Evolutionary conservation across 225 moss, liverwort and hornwort species (phyloP).

Genomic region (Pleurozium schreberi): DNA sequence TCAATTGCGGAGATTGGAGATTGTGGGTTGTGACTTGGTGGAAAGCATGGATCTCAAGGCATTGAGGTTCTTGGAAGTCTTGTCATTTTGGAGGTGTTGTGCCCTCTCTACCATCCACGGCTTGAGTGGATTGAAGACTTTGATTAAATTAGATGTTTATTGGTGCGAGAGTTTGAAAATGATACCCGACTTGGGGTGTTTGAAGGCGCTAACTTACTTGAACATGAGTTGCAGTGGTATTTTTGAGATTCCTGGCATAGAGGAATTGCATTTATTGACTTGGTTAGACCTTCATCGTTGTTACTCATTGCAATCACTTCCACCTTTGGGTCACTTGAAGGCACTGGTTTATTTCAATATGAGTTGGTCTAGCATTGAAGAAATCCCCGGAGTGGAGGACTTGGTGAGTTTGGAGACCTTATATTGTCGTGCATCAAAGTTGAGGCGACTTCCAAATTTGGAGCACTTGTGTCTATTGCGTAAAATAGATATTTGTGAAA

Average conservation of each 20-base stretch:
- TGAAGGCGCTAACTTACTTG: background rate
- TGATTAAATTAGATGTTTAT: accelerated
- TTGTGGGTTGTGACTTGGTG: accelerated
- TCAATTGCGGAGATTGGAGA: background rate
- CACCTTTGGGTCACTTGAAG: too few species aligned
- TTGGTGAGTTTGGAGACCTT: background rate
- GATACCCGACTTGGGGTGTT: background rate
- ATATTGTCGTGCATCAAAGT: accelerated
- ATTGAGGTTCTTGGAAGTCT: background rate
- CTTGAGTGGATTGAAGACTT: background rate
- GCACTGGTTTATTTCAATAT: background rate
- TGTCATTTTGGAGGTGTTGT: accelerated
- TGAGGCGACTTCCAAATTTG: background rate
- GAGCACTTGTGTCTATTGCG: background rate
- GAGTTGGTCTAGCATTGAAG: accelerated
- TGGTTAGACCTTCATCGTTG: accelerated
- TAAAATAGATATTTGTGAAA: accelerated
- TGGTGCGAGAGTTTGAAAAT: accelerated
- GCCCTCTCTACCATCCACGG: background rate
- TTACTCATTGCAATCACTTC: too few species aligned
- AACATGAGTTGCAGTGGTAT: accelerated
- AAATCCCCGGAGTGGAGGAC: background rate
- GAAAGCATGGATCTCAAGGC: background rate
- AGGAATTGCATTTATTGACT: background rate
- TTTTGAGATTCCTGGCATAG: background rate